Base-by-base conservation (phyloP, 306 rosid genomes). In the Vigna reflexopilosa region DNA sequence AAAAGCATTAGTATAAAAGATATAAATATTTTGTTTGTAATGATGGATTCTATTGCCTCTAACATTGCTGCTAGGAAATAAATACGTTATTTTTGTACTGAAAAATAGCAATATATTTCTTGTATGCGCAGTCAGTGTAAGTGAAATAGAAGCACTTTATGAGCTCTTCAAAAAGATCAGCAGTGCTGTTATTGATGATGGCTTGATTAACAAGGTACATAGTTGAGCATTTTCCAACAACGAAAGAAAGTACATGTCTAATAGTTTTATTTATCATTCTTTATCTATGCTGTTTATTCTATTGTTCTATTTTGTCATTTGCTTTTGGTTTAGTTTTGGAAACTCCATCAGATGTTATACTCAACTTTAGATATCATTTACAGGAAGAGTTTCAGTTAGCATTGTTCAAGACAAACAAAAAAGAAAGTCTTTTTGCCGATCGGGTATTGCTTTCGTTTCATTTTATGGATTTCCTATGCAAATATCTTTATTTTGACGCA, bases 351-450 rank as follows among this genome's bases (percentile, higher is more conserved):
- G 78, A 65, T 50, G 51, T 76, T 75, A 66, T 50, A 66, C 42
- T 73, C 73, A 67, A 38, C 38, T 77, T 22, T 67, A 7, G 50
- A 67, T 67, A 30, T 59, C 79, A 36, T 84, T 78, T 84, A 75
- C 86, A 96, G 98, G 99, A 93, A 84, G 99, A 96, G 83, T 96
- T 96, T 82, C 99, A 96, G 83, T 86, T 96, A 84, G 99, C 98
- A 1, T 75, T 96, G 65, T 96, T 96, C 88, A 96, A 93, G 92
- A 96, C 99, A 30, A 96, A 92, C 79, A 96, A 96, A 83, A 96
- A 96, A 82, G 99, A 96, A 85, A 96, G 99, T 82, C 65, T 96
- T 72, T 96, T 96, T 58, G 98, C 97, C 51, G 99, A 96, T 82
- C 89, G 99, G 94, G 99, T 96, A 93, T 61, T 82, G 49, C 38